A percentile compares a stretch with the other conserved stretches of the same genome.
phyloP scores from a whole-genome alignment of 2,329 filamentous ascomycete genomes.

The Cryphonectria carpinicola region DNA sequence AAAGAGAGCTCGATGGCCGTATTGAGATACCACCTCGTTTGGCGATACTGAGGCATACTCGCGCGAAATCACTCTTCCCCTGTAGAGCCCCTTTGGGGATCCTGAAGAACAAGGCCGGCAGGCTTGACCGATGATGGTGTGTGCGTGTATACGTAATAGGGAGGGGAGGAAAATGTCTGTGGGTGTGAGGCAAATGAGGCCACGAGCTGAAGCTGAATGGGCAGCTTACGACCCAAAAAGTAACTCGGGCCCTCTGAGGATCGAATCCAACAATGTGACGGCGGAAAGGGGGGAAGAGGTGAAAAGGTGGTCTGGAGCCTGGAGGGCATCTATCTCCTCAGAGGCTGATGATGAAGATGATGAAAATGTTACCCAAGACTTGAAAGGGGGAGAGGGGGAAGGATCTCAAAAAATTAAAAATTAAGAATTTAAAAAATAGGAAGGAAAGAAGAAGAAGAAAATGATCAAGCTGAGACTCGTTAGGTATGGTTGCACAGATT shows the following conservation, averaged over 20 bases:
- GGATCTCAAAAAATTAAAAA: too few species aligned
- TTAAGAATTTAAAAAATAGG: too few species aligned
- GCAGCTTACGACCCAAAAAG: background rate
- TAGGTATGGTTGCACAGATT: constrained; percentile 1
- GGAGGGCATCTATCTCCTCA: background rate
- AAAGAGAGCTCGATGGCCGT: background rate
- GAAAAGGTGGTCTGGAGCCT: background rate
- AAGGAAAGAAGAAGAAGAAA: too few species aligned
- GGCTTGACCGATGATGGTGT: background rate
- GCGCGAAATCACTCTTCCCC: background rate
- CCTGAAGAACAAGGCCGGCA: constrained; percentile 2
- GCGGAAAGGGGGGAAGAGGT: background rate
- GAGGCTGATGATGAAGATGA: background rate
- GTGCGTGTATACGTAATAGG: background rate
- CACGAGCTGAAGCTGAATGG: background rate
- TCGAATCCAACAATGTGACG: background rate
- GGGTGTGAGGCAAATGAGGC: background rate
- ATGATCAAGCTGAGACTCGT: background rate
- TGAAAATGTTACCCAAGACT: background rate
- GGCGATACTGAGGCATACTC: background rate
- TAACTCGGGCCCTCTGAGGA: background rate
- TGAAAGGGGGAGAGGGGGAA: background rate
- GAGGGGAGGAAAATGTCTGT: background rate
- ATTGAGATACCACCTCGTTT: background rate
- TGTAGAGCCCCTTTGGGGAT: background rate